These are phyloP conservation scores for Geranium rotundifolium DNA, from an alignment of 345 rosid species.

Conservation along the genomic window DNA sequence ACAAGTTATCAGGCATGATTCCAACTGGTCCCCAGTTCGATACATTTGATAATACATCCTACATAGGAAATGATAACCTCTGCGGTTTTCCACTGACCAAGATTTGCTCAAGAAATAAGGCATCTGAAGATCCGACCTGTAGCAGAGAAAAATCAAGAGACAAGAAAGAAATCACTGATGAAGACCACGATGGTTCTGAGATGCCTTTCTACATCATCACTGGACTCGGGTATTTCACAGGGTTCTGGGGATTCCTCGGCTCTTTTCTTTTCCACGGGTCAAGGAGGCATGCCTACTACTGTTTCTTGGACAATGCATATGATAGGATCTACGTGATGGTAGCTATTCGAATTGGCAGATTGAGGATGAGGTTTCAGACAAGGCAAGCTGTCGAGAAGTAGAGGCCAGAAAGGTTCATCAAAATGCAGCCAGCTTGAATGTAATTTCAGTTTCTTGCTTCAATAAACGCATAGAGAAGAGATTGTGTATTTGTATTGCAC, in stretches of 20 bases:
- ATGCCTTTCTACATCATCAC: conserved; percentile 14
- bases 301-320: conserved; percentile 11
- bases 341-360: conserved; percentile 1
- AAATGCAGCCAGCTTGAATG: too few species aligned
- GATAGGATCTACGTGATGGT: conserved; percentile 3
- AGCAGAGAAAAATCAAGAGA: not conserved
- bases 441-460: too few species aligned
- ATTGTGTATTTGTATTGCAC: too few species aligned
- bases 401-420: too few species aligned
- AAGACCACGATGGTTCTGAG: not conserved
- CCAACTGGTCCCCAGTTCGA: conserved; percentile 10
- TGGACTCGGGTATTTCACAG: conserved; percentile 17
- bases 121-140: not conserved
- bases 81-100: conserved; percentile 15
- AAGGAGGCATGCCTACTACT: conserved; percentile 17
- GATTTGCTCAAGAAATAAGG: conserved; percentile 1
- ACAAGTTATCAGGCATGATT: conserved; percentile 16
- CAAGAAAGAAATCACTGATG: not conserved
- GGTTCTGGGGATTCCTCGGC: conserved; percentile 15
- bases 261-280: conserved; percentile 8
- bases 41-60: conserved; percentile 10
- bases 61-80: conserved; percentile 10
- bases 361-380: conserved; percentile 1
- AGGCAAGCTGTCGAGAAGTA: too few species aligned
- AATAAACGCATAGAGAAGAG: too few species aligned